Conservation (phyloP, 2,329 filamentous ascomycete species). For the Fusarium redolens region DNA sequence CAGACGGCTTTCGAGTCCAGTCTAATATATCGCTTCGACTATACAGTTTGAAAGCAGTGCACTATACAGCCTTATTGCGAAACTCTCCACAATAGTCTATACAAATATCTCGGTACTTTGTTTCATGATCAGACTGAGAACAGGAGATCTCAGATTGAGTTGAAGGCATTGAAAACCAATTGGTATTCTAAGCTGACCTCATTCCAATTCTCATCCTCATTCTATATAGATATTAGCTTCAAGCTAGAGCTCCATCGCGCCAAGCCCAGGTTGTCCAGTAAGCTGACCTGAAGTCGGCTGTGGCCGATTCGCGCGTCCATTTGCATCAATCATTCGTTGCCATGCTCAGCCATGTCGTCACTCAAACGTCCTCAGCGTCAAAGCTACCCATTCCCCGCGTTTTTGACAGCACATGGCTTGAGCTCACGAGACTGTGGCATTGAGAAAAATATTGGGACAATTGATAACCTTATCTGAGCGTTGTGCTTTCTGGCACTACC, state of each 20-base stretch:
- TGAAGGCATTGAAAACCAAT: not conserved
- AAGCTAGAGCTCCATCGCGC: constrained; percentile 2
- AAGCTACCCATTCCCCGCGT: constrained; percentile 31
- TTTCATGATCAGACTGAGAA: not conserved
- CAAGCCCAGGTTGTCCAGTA: constrained; percentile 11
- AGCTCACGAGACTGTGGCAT: constrained; percentile 23
- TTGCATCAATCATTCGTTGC: constrained; percentile 18
- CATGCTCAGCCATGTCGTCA: constrained; percentile 35
- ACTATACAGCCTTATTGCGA: not conserved
- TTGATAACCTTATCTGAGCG: not conserved
- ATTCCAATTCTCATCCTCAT: not conserved
- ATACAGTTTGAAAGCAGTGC: not conserved
- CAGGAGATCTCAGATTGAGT: not conserved
- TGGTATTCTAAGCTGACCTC: constrained; percentile 22
- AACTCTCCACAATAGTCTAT: not conserved
- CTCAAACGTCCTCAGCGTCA: constrained; percentile 22
- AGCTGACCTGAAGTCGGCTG: constrained; percentile 22
- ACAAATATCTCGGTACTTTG: not conserved
- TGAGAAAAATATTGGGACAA: constrained; percentile 16
- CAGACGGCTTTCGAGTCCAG: not conserved
- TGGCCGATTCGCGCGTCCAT: not conserved
- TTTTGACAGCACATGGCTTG: constrained; percentile 23
- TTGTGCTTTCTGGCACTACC: constrained; percentile 14
- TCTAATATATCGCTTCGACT: too few species aligned
- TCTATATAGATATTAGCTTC: not conserved